Evolutionary conservation across 2,329 filamentous ascomycete species (phyloP).

Genomic region (Fusarium domesticum): DNA sequence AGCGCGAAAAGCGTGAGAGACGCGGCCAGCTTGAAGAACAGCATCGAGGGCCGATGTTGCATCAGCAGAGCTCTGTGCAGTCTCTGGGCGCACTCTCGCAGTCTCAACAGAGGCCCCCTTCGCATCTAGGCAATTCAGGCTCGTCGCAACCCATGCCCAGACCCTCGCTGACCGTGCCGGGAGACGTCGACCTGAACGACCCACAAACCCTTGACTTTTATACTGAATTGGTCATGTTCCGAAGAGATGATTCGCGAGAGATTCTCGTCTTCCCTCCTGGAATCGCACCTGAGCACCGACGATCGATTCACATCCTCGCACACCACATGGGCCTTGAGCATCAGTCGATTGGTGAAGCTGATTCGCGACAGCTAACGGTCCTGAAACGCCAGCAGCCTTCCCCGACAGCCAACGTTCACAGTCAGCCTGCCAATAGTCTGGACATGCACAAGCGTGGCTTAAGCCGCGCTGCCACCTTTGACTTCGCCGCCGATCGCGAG

Average conservation of each 20-base stretch:
- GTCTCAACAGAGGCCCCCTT: constrained; percentile 47
- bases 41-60: constrained; percentile 74
- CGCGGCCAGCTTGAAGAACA: constrained; percentile 96
- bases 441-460: constrained; percentile 80
- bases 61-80: constrained; percentile 82
- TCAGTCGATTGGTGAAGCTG: constrained; percentile 81
- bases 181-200: constrained; percentile 87
- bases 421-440: constrained; percentile 59
- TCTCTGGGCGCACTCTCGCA: constrained; percentile 66
- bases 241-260: constrained; percentile 73
- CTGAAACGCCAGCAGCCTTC: constrained; percentile 63
- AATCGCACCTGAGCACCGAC: constrained; percentile 77
- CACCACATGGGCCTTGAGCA: constrained; percentile 94
- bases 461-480: constrained; percentile 93
- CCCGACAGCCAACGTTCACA: constrained; percentile 54
- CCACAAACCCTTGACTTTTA: constrained; percentile 84
- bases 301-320: constrained; percentile 88
- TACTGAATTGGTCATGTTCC: constrained; percentile 85
- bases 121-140: constrained; percentile 44
- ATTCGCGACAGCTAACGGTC: constrained; percentile 87
- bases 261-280: constrained; percentile 79
- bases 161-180: constrained; percentile 24
- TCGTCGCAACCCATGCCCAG: constrained; percentile 4
- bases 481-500: constrained; percentile 81
- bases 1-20: constrained; percentile 93